Percentiles rank a stretch among this genome's conserved stretches.
phyloP scores from a whole-genome alignment of 2,329 filamentous ascomycete species.

The Claviceps cyperi region DNA sequence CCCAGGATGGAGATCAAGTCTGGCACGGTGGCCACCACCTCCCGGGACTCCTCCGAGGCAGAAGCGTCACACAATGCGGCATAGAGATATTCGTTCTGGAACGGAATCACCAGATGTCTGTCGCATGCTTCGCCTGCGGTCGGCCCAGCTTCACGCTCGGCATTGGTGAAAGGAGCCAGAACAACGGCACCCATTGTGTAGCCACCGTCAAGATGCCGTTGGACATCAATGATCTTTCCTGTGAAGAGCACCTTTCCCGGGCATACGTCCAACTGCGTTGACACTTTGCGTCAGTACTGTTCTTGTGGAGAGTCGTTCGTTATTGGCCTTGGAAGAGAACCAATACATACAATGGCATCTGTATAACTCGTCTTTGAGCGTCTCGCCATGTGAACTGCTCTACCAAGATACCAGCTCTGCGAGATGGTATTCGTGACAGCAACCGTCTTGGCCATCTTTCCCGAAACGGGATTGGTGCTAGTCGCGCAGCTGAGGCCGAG shows the following conservation, averaged over 20 bases:
- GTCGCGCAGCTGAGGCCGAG: slow-evolving; percentile 24
- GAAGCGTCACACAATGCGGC: slow-evolving; percentile 19
- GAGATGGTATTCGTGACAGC: slow-evolving; percentile 16
- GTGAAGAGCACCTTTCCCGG: slow-evolving; percentile 23
- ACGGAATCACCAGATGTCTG: slow-evolving; percentile 24
- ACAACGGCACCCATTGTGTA: slow-evolving; percentile 26
- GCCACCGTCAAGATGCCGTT: slow-evolving; percentile 23
- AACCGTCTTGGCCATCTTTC: slow-evolving; percentile 8
- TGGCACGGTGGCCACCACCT: slow-evolving; percentile 22
- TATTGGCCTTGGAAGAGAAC: too few species aligned
- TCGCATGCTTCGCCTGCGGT: slow-evolving; percentile 10
- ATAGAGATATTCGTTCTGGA: slow-evolving; percentile 28
- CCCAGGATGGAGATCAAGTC: slow-evolving; percentile 23
- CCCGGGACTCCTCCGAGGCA: slow-evolving; percentile 15
- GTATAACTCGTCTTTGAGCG: slow-evolving; percentile 15
- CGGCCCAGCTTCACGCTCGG: slow-evolving; percentile 15
- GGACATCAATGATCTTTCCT: slow-evolving; percentile 26
- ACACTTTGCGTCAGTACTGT: background rate
- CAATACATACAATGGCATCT: slow-evolving; percentile 13
- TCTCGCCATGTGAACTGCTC: slow-evolving; percentile 17
- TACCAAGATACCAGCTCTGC: slow-evolving; percentile 20
- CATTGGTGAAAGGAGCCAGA: slow-evolving; percentile 17
- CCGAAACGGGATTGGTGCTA: slow-evolving; percentile 18
- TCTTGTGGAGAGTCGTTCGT: too few species aligned
- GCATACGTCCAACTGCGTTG: slow-evolving; percentile 16